Evolutionary conservation across 1,139 yeast species (phyloP).

Genomic region (Kazachstania sp.): DNA sequence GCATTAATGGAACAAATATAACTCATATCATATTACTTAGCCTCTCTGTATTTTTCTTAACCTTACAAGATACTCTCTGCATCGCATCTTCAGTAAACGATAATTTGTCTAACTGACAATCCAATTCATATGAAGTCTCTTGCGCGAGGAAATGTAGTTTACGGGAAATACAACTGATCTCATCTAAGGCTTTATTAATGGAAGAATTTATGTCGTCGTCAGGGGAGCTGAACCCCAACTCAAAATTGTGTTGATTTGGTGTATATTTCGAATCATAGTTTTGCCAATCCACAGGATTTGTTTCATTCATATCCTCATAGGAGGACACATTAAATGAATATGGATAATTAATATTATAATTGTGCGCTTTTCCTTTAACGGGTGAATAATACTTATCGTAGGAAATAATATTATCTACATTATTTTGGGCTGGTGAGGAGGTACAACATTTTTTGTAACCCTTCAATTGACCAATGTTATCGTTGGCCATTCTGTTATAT

Average conservation of each 20-base stretch:
- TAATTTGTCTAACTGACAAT: constrained; percentile 44
- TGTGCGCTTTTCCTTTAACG: too few relatives aligned
- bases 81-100: constrained; percentile 45
- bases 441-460: constrained; percentile 23
- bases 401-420: neutral
- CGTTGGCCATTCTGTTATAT: constrained; percentile 75
- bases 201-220: constrained; percentile 54
- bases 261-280: neutral
- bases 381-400: too few relatives aligned
- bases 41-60: constrained; percentile 40
- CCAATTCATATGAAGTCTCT: constrained; percentile 47
- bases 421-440: neutral
- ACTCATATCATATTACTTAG: constrained; percentile 12
- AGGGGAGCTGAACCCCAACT: constrained; percentile 14
- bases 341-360: too few relatives aligned
- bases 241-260: neutral
- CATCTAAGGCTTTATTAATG: constrained; percentile 46
- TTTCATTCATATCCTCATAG: neutral
- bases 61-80: constrained; percentile 44
- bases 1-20: neutral
- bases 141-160: constrained; percentile 45
- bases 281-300: neutral
- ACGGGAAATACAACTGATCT: constrained; percentile 39
- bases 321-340: too few relatives aligned
- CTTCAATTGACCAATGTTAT: constrained; percentile 41